Conservation (phyloP, 495 filamentous ascomycete species). For the Platismatia glauca region DNA sequence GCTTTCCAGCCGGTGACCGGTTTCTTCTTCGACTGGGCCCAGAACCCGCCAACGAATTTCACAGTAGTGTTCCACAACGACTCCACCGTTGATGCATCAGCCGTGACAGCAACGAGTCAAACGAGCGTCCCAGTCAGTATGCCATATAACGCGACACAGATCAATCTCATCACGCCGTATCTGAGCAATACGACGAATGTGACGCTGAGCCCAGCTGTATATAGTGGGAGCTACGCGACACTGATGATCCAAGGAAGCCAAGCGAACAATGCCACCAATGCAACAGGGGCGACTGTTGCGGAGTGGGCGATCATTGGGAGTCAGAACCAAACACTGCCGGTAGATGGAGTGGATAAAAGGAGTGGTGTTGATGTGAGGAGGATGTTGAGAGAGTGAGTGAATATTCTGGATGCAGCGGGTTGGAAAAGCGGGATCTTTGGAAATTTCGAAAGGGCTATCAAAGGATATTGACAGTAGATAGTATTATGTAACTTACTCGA, state of each 20-base stretch:
- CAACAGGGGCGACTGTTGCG: constrained; percentile 57
- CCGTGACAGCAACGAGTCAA: constrained; percentile 15
- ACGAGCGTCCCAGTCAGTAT: constrained; percentile 30
- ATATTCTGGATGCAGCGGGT: background rate
- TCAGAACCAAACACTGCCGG: background rate
- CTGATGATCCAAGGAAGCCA: constrained; percentile 42
- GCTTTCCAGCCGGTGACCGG: constrained; percentile 37
- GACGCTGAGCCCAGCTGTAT: constrained; percentile 31
- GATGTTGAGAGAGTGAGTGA: background rate
- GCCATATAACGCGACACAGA: constrained; percentile 31
- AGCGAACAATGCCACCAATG: constrained; percentile 42
- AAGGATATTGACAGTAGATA: too few relatives aligned
- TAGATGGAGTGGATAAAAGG: background rate
- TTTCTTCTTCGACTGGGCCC: constrained; percentile 61
- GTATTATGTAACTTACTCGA: too few relatives aligned
- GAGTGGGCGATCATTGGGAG: constrained; percentile 55
- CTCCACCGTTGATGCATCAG: constrained; percentile 23
- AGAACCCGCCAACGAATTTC: constrained; percentile 48
- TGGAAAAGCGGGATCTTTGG: background rate
- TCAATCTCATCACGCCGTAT: constrained; percentile 33
- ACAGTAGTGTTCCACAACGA: constrained; percentile 48
- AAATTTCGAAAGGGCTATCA: too few relatives aligned
- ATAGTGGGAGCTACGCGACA: constrained; percentile 36
- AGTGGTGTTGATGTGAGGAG: background rate
- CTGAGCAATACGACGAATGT: constrained; percentile 42